phyloP scores from a whole-genome alignment of 1,139 yeast species.

The Trichomonascaceae sp. region DNA sequence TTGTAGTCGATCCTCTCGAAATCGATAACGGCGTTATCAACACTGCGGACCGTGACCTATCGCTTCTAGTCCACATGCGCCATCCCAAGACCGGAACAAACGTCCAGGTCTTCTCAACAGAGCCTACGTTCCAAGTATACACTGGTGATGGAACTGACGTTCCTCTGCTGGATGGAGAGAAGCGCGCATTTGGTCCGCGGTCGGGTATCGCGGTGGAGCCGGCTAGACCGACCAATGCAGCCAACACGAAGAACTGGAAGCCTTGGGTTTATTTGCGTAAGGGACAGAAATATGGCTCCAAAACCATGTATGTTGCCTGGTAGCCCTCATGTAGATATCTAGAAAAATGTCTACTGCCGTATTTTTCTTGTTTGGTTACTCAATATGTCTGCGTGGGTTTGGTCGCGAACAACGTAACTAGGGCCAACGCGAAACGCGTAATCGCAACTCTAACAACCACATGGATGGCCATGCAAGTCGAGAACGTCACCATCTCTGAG shows the following conservation, averaged over 20 bases:
- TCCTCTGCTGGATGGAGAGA: slow-evolving; percentile 22
- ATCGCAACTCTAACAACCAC: too few species aligned
- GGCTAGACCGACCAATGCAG: slow-evolving; percentile 46
- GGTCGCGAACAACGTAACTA: too few species aligned
- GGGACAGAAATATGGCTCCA: slow-evolving; percentile 45
- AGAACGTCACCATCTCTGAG: too few species aligned
- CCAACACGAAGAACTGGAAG: slow-evolving; percentile 36
- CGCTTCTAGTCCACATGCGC: slow-evolving; percentile 33
- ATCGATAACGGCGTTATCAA: slow-evolving; percentile 22
- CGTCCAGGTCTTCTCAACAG: slow-evolving; percentile 41
- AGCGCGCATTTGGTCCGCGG: slow-evolving; percentile 29
- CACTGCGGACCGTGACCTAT: slow-evolving; percentile 31
- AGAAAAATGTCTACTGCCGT: too few species aligned
- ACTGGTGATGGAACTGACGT: slow-evolving; percentile 43
- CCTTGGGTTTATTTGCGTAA: slow-evolving; percentile 39
- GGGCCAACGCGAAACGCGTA: too few species aligned
- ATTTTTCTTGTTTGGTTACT: too few species aligned
- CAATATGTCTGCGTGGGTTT: too few species aligned
- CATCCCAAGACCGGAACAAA: slow-evolving; percentile 35
- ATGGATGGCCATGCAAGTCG: too few species aligned
- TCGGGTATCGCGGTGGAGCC: slow-evolving; percentile 57
- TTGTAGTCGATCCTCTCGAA: slow-evolving; percentile 30
- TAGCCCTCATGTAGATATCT: too few species aligned
- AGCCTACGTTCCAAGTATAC: slow-evolving; percentile 57
- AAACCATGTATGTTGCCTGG: slow-evolving; percentile 28